Evolutionary conservation across 2,329 filamentous ascomycete species (phyloP), one percentile per base, ranked within the genome.

Genomic region (Aureobasidium sp.): DNA sequence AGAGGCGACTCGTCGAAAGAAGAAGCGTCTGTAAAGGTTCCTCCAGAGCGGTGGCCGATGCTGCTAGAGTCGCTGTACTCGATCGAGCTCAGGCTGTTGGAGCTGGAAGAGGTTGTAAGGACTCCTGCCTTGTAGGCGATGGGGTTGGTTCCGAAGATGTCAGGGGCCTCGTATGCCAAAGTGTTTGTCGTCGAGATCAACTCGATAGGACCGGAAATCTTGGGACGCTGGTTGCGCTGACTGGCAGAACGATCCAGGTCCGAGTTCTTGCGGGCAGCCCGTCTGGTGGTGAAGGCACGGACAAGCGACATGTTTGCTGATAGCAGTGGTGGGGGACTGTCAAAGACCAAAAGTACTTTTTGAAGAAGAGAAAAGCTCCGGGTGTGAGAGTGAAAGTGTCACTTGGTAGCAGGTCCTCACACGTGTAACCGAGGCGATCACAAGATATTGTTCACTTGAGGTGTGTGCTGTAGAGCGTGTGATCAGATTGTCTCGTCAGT

Each of bases 181-280:
- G 95, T 91, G 76, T 97, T 99, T 68, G 94, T 97, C 5, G 93
- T 96, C 63, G 94, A 95, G 53, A 97, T 80, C 65, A 99, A 82
- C 74, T 91, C 87, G 59, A 96, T 82, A 0, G 94, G 94, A 3
- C 82, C 85, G 1, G 94, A 99, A 72, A 99, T 99, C 78, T 91
- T 87, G 72, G 81, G 74, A 63, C 87, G 83, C 71, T 76, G 66
- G 67, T 67, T 71, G 64, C 74, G 78, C 72, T 80, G 82, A 69
- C 75, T 79, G 63, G 75, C 74, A 67, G 74, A 74, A 57, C 76
- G 76, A 42, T 72, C 70, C 47, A 74, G 64, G 67, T 92, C 85
- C 2, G 87, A 86, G 63, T 85, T 82, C 22, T 35, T 60, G 45
- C 57, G 57, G 45, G 44, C 45, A 60, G 57, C 57, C 35, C 86